These are phyloP conservation scores for Lactifluus hygrophoroides DNA, from an alignment of 768 basidiomycete genomes.

Conservation along the genomic window DNA sequence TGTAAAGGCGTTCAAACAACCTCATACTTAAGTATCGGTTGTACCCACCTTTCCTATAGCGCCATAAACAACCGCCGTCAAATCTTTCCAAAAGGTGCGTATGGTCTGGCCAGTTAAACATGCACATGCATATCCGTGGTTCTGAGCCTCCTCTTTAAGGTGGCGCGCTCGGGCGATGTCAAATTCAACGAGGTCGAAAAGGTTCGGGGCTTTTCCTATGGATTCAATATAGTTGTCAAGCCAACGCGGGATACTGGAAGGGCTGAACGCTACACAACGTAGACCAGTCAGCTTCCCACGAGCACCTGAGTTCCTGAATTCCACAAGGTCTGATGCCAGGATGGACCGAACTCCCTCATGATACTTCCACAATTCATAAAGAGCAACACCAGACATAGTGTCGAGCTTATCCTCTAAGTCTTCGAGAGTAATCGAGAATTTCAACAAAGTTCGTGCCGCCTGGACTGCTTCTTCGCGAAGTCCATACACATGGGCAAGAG, in stretches of 20 bases:
- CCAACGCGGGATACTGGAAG: background rate
- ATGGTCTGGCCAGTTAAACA: background rate
- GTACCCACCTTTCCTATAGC: background rate
- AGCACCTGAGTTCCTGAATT: background rate
- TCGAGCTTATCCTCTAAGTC: too few relatives aligned
- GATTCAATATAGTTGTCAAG: background rate
- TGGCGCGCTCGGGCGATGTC: background rate
- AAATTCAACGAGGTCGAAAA: background rate
- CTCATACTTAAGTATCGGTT: background rate
- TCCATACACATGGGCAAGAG: too few relatives aligned
- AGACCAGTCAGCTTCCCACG: background rate
- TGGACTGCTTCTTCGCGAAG: background rate
- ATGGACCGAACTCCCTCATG: background rate
- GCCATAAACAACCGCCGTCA: background rate
- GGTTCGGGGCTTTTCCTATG: background rate
- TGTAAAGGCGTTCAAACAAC: background rate
- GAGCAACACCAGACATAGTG: background rate
- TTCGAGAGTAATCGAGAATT: too few relatives aligned
- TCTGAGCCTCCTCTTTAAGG: background rate
- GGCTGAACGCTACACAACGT: background rate
- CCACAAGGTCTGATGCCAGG: background rate
- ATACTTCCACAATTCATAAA: slow-evolving; percentile 6
- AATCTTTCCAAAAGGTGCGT: background rate
- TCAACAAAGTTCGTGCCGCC: background rate
- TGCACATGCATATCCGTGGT: background rate